Conservation (phyloP, 441 rosid genomes). For the Biscutella auriculata region DNA sequence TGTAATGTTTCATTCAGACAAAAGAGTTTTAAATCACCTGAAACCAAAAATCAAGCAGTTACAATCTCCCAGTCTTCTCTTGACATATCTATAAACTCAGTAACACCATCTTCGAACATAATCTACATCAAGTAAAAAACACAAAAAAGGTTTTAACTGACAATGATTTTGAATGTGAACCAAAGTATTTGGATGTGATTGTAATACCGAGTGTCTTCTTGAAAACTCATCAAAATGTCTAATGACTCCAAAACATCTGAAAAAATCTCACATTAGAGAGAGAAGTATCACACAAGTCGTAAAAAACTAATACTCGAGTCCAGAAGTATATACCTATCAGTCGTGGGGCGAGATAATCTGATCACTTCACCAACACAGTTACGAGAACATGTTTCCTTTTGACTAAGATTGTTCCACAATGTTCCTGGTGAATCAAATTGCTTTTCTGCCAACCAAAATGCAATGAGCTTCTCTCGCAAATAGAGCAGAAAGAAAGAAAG, state of each 20-base stretch:
- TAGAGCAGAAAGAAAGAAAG: not conserved
- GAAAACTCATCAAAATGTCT: conserved; percentile 47
- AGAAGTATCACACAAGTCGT: no score
- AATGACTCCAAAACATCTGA: conserved; percentile 64
- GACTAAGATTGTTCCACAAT: conserved; percentile 25
- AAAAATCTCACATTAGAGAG: no score
- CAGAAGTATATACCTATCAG: no score
- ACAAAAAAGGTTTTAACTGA: no score
- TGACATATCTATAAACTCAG: conserved; percentile 54
- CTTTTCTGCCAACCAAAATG: not conserved
- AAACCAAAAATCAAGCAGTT: conserved; percentile 20
- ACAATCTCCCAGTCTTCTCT: conserved; percentile 57
- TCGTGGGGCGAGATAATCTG: conserved; percentile 33
- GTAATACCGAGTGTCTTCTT: conserved; percentile 58
- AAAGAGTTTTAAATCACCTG: no score
- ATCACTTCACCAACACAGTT: conserved; percentile 68
- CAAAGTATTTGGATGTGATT: no score
- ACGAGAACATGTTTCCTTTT: conserved; percentile 12
- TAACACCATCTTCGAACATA: conserved; percentile 63
- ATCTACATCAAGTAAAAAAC: no score
- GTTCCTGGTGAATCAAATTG: conserved; percentile 33
- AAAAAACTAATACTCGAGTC: no score
- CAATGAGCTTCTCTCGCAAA: not conserved
- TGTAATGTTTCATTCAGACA: no score
- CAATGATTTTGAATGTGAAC: no score